A percentile compares a stretch with the other conserved stretches of the same genome.
Conservation (phyloP, 1,139 yeast species). For the Zygosaccharomyces pseudobailii region DNA sequence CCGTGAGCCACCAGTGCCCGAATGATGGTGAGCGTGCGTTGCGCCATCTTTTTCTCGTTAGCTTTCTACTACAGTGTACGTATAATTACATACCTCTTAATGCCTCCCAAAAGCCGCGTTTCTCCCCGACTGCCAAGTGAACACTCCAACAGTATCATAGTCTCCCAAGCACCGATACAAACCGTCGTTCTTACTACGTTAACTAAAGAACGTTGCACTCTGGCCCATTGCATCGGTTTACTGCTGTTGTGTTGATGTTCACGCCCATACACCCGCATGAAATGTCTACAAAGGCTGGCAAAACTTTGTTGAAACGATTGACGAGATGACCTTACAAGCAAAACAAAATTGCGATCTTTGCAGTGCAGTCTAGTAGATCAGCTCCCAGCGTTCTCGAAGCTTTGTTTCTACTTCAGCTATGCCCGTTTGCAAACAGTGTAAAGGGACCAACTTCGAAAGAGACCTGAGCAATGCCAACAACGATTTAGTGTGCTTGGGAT, state of each 20-base stretch:
- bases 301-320: neutral
- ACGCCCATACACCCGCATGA: neutral
- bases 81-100: no score
- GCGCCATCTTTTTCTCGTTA: no score
- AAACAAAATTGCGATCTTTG: neutral
- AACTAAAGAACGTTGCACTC: no score
- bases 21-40: no score
- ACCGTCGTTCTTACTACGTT: no score
- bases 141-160: no score
- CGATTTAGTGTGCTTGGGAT: conserved; percentile 69
- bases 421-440: conserved; percentile 42
- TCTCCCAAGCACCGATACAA: no score
- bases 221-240: neutral
- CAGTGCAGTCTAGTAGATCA: neutral
- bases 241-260: neutral
- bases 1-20: no score
- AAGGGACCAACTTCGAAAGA: conserved; percentile 43
- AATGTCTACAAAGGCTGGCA: neutral
- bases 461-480: conserved; percentile 60
- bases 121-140: no score
- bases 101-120: no score
- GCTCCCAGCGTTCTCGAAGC: neutral
- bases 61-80: no score
- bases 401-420: conserved; percentile 5
- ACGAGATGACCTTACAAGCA: neutral